Conservation (phyloP, 768 basidiomycete genomes). For the Suillus brevipes region DNA sequence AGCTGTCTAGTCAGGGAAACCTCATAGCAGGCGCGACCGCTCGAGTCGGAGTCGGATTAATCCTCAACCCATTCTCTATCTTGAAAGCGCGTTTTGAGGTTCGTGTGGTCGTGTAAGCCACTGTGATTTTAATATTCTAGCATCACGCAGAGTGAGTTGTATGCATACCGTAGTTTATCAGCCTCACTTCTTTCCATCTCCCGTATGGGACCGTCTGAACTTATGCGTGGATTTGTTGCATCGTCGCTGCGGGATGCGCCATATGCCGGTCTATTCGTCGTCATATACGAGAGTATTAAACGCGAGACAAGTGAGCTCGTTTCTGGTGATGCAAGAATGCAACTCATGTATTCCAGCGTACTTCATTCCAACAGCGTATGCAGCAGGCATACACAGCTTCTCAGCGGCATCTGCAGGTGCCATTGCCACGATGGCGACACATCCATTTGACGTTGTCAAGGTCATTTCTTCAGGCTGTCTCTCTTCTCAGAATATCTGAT, state of each 20-base stretch:
- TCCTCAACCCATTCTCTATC: conserved; percentile 88
- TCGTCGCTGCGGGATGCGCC: conserved; percentile 94
- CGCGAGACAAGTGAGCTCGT: conserved; percentile 57
- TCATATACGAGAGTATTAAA: conserved; percentile 88
- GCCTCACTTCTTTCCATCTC: conserved; percentile 59
- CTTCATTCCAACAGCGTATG: conserved; percentile 43
- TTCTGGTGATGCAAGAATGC: conserved; percentile 11
- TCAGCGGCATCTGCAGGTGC: conserved; percentile 82
- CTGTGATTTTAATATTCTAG: conserved; percentile 4
- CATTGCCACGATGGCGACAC: conserved; percentile 81
- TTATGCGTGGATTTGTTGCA: conserved; percentile 83
- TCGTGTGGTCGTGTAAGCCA: conserved; percentile 17
- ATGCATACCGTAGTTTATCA: conserved; percentile 63
- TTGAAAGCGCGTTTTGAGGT: conserved; percentile 94
- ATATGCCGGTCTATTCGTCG: conserved; percentile 87
- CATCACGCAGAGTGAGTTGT: conserved; percentile 68
- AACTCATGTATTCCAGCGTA: conserved; percentile 32
- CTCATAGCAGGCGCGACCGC: conserved; percentile 83
- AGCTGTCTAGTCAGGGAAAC: conserved; percentile 76
- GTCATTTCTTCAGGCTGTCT: conserved; percentile 37
- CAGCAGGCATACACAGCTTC: conserved; percentile 56
- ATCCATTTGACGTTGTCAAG: conserved; percentile 95
- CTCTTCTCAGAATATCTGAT: conserved; percentile 5
- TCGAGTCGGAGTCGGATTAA: conserved; percentile 76
- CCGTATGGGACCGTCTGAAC: conserved; percentile 74